Evolutionary conservation across 73 alveolate genomes (phyloP).

Genomic region (Paramecium sexaurelia): DNA sequence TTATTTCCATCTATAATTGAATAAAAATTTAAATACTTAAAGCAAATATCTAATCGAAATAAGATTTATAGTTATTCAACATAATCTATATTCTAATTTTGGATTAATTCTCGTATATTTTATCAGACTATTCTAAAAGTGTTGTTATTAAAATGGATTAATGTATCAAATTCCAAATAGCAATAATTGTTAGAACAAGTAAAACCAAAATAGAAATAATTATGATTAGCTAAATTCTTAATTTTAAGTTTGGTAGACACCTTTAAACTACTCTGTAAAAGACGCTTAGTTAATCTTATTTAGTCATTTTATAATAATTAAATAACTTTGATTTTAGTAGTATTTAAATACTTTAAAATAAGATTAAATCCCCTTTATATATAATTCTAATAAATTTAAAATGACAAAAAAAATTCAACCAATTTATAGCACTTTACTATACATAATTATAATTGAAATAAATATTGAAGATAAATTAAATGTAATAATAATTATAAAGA

Average conservation of each 20-base stretch:
- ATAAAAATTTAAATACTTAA: background rate
- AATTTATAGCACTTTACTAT: background rate
- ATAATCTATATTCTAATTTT: background rate
- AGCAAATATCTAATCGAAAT: background rate
- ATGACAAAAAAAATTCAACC: too few relatives aligned
- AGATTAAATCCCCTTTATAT: too few relatives aligned
- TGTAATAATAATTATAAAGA: slow-evolving; percentile 26
- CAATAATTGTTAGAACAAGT: background rate
- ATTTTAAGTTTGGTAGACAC: background rate
- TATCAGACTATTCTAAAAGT: background rate
- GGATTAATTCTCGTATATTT: background rate
- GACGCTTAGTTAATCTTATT: background rate
- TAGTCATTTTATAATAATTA: background rate
- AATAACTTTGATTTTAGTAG: background rate
- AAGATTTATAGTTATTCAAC: background rate
- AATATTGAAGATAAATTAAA: background rate
- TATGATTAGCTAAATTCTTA: background rate
- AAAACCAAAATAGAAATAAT: background rate
- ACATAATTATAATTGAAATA: background rate
- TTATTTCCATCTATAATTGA: background rate
- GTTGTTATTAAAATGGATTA: background rate
- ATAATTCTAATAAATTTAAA: too few relatives aligned
- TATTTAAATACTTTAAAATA: too few relatives aligned
- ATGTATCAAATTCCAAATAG: background rate
- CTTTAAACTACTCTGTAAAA: background rate